Evolutionary conservation across 2,329 filamentous ascomycete species (phyloP), one percentile per base, ranked within the genome.

Genomic region (Xylariales sp.): DNA sequence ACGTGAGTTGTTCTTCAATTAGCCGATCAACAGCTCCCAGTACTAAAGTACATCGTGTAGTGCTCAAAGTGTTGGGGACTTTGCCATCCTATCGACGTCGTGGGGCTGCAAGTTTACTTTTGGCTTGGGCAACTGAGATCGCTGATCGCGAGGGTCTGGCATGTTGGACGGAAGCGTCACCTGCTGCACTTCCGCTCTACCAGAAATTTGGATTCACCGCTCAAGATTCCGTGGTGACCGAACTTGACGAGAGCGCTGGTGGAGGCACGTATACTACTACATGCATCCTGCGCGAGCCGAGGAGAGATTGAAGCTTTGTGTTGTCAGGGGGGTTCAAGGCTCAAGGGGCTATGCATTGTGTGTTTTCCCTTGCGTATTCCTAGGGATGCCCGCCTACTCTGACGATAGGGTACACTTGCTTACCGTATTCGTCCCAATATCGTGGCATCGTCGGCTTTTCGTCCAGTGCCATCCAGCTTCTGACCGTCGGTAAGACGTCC

Each of bases 381-480:
- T n/a, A n/a, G n/a, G n/a, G n/a, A n/a, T n/a, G n/a, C 24, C 38
- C 38, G 15, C 12, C 31, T 5, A 44, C 20, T 18, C 42, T 44
- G 4, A 39, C 7, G 5, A 47, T 39, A 10, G 49, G 49, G 42
- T 48, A 36, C 12, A 43, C 40, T 25, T 40, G 27, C 21, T 42
- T 29, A 1, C 45, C 45, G 19, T 45, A 40, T 27, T 42, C 42
- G 29, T 52, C 42, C 51, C 51, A 52, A 27, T 53, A 53, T 11
- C 41, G 42, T 8, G 50, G 50, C 34, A 53, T 46, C 14, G 25
- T 42, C 16, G 31, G 31, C 15, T 25, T 8, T 11, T 35, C 22
- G 9, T 4, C 20, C 5, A 19, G 24, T 7, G 22, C 24, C 11
- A 46, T 32, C 14, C 31, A 29, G n/a, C 40, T 32, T n/a, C 42